Evolutionary conservation across 345 rosid genomes (phyloP).

Genomic region (Hypericum perforatum): DNA sequence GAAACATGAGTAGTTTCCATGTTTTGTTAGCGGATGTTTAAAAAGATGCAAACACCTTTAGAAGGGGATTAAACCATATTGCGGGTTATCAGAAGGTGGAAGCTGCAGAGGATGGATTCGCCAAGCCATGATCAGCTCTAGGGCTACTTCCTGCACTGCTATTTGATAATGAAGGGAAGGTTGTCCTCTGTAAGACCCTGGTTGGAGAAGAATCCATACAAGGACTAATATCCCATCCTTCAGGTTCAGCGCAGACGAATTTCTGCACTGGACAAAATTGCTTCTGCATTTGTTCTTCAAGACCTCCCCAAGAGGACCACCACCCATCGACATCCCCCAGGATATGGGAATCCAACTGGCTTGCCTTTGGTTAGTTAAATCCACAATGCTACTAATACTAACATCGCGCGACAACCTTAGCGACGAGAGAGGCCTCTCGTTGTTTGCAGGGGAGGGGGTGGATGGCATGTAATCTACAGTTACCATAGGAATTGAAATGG

Average conservation of each 20-base stretch:
- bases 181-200: constrained; percentile 47
- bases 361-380: constrained; percentile 27
- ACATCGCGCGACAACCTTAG: constrained; percentile 40
- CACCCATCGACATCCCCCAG: constrained; percentile 34
- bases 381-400: constrained; percentile 19
- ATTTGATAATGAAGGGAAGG: constrained; percentile 47
- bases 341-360: constrained; percentile 41
- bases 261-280: constrained; percentile 13
- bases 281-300: constrained; percentile 30
- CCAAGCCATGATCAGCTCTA: constrained; percentile 15
- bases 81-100: no score
- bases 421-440: constrained; percentile 36
- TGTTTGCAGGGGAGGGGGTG: constrained; percentile 27
- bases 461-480: constrained; percentile 37
- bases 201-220: constrained; percentile 47
- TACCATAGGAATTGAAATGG: constrained; percentile 54
- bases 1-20: no score
- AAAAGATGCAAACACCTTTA: no score
- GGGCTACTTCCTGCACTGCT: constrained; percentile 57
- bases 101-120: no score
- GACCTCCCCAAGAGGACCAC: constrained; percentile 65
- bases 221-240: constrained; percentile 36
- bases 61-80: no score
- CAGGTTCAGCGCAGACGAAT: constrained; percentile 22
- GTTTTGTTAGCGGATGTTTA: no score